Evolutionary conservation across 306 rosid genomes (phyloP), one percentile per base, ranked within the genome.

Genomic region (Vicia faba): DNA sequence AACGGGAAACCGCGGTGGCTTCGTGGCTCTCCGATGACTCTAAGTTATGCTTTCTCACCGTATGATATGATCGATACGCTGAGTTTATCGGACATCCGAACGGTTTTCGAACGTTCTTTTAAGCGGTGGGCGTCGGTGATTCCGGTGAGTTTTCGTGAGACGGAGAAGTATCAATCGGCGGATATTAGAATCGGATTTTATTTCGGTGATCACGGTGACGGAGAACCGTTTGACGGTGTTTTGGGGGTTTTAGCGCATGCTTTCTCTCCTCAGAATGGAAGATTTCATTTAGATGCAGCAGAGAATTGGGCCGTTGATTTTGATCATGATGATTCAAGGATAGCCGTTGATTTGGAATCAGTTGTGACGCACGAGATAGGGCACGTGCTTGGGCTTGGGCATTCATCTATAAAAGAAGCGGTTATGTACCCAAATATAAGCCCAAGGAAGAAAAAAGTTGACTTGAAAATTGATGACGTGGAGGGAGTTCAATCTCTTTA

Each of bases 311-410:
- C 97, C 82, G 80, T 93, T 44, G 95, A 93, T 74, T 79, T 93
- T 19, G 38, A 77, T 1, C 65, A 18, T 0, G 96, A 84, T 0
- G 61, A 69, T 61, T 93, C 99, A 19, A 89, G 66, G 71, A 88
- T 79, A 29, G 99, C 99, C 43, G 83, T 93, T 73, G 97, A 93
- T 83, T 68, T 93, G 77, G 99, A 93, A 71, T 93, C 99, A 9
- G 99, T 93, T 59, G 96, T 79, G 3, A 93, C 97, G 31, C 99
- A 93, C 68, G 99, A 93, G 95, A 93, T 93, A 2, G 99, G 99
- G 50, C 99, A 93, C 71, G 72, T 93, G 44, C 91, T 93, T 16
- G 99, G 99, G 13, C 25, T 93, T 75, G 97, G 83, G 23, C 99
- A 93, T 70, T 36, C 96, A 0, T 72, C 90, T 38, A 91, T 86